Base-by-base conservation (phyloP, 2,329 filamentous ascomycete species). In the Colletotrichum nymphaeae region DNA sequence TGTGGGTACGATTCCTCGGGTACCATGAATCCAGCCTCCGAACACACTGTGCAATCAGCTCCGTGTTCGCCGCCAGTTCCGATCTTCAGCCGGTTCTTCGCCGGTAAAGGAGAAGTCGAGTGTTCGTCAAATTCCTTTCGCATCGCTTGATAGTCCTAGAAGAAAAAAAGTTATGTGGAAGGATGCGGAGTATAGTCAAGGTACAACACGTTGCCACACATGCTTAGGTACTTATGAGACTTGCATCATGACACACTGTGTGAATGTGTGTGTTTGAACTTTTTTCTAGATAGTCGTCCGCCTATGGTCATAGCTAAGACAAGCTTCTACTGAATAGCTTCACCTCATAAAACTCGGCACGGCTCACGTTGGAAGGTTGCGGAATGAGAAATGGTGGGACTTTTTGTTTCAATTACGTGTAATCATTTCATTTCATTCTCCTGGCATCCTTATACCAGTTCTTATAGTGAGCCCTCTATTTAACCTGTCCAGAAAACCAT, bases 401-500 rank as follows among this genome's bases (percentile, higher is more conserved):
- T 60, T 24, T 26, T 6, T 24, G 4, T 5, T 49, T 49, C 9
- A 68, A 56, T 63, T 72, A 75, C 30, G 74, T n/a, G 14, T 14
- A 49, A 63, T 72, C 55, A 58, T 73, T 70, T 76, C 67, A 69
- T 73, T 67, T 73, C 68, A 71, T 76, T 73, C 62, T 67, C 67
- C 70, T 75, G 66, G 70, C 70, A 67, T 67, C 63, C 74, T 74
- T 65, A 70, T 64, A 70, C 70, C 70, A 73, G 70, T 49, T 66
- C 65, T 73, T 55, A 73, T 67, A 74, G 35, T 62, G 73, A 66
- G 62, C 70, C 73, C 28, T 63, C 62, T 70, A 68, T 55, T 74
- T 67, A 71, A 67, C 65, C 63, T 56, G 64, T 65, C 57, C 63
- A 62, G 35, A 64, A 66, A 55, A 26, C 32, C 75, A 77, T 90